A percentile compares a stretch with the other conserved stretches of the same genome.
phyloP scores from a whole-genome alignment of 2,329 filamentous ascomycete species.

The Cladosporium sp. region DNA sequence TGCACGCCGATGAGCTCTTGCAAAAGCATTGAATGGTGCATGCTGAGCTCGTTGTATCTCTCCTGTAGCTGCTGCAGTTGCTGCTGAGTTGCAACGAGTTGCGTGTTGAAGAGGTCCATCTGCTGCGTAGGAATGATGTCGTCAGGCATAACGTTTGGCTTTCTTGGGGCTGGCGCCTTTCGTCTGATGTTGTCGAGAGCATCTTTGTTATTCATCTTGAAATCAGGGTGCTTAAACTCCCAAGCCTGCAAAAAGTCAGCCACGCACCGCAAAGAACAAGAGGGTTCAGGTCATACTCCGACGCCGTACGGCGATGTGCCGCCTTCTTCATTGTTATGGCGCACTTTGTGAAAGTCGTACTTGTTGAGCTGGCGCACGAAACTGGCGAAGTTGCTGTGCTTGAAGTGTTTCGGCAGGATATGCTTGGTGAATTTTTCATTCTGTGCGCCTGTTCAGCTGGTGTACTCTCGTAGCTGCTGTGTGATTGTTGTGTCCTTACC shows the following conservation, averaged over 20 bases:
- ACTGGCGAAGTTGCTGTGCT: slow-evolving; percentile 80
- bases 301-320: slow-evolving; percentile 75
- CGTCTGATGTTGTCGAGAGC: slow-evolving; percentile 93
- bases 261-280: slow-evolving; percentile 1
- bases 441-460: slow-evolving; percentile 43
- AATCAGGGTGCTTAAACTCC: slow-evolving; percentile 98
- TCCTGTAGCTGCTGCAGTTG: slow-evolving; percentile 86
- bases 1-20: slow-evolving; percentile 61
- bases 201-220: slow-evolving; percentile 92
- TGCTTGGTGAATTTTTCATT: slow-evolving; percentile 98
- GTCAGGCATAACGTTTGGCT: slow-evolving; percentile 61
- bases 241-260: slow-evolving; percentile 59
- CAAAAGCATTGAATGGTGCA: slow-evolving; percentile 60
- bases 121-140: slow-evolving; percentile 77
- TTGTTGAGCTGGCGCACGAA: slow-evolving; percentile 66
- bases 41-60: slow-evolving; percentile 71
- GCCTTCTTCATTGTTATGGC: slow-evolving; percentile 82
- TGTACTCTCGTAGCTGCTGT: slow-evolving; percentile 9
- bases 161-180: slow-evolving; percentile 88
- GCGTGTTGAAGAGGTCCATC: slow-evolving; percentile 81
- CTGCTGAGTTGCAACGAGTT: slow-evolving; percentile 83
- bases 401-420: slow-evolving; percentile 96
- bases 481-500: slow-evolving; percentile 49
- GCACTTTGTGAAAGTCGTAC: slow-evolving; percentile 86
- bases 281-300: slow-evolving; percentile 54